These are phyloP conservation scores for Cymbopogon flexuosus DNA, from an alignment of 202 grass and related monocot genomes.

Conservation along the genomic window DNA sequence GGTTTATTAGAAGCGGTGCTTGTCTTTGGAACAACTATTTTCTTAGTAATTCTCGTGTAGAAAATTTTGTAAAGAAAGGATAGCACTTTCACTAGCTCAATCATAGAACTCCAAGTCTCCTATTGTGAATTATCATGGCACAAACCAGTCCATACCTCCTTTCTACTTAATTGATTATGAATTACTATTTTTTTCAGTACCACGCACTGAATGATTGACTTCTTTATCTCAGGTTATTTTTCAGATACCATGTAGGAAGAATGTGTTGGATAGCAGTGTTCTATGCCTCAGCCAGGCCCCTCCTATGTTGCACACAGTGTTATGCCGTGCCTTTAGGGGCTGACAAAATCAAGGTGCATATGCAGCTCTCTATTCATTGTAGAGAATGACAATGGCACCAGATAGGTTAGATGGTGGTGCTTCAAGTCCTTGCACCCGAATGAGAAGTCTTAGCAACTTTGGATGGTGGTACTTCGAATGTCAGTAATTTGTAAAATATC, in stretches of 20 bases:
- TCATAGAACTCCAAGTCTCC: background rate
- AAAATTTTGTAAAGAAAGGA: background rate
- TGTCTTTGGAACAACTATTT: conserved; percentile 1
- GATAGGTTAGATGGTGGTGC: background rate
- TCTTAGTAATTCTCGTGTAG: background rate
- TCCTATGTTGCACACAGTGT: conserved; percentile 18
- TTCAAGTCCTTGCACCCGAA: background rate
- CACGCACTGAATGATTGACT: background rate
- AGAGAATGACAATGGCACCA: background rate
- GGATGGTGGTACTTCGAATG: background rate
- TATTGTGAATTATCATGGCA: background rate
- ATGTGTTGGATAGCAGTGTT: background rate
- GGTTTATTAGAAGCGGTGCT: background rate
- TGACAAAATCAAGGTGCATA: conserved; percentile 2
- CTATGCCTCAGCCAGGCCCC: background rate
- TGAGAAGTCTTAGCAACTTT: background rate
- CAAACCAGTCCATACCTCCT: background rate
- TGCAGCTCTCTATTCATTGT: conserved; percentile 3
- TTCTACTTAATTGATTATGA: background rate
- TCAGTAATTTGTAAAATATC: background rate
- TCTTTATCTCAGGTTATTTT: conserved; percentile 17
- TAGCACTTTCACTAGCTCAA: background rate
- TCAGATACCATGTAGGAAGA: background rate
- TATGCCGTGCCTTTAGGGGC: background rate
- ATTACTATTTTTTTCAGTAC: background rate